Evolutionary conservation across 805 yeast genomes (phyloP).

Genomic region (Candida chilensis): DNA sequence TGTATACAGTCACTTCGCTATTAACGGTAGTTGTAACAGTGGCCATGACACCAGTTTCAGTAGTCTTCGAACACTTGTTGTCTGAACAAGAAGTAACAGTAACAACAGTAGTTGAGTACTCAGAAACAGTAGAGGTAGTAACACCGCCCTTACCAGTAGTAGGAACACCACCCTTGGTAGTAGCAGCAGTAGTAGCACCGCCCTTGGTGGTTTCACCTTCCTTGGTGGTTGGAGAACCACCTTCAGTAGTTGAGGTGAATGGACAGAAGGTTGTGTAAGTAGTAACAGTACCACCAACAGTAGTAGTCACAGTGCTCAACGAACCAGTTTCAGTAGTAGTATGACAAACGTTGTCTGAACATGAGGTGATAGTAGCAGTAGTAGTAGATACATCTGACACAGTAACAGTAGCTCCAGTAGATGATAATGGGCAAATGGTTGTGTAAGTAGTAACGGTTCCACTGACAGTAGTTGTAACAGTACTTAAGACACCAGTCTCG

Average conservation of each 20-base stretch:
- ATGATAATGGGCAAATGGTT: constrained; percentile 13
- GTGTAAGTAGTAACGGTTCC: constrained; percentile 5
- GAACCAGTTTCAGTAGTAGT: constrained; percentile 7
- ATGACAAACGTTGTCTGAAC: constrained; percentile 9
- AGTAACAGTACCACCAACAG: constrained; percentile 14
- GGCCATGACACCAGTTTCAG: constrained; percentile 12
- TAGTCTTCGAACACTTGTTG: constrained; percentile 14
- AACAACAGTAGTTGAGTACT: constrained; percentile 10
- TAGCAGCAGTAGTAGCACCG: constrained; percentile 14
- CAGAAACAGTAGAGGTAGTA: constrained; percentile 3
- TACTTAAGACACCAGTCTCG: constrained; percentile 8
- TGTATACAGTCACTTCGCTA: constrained; percentile 23
- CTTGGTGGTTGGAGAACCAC: neutral
- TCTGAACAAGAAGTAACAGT: constrained; percentile 18
- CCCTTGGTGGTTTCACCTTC: constrained; percentile 8
- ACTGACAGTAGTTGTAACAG: constrained; percentile 8
- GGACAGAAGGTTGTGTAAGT: constrained; percentile 27
- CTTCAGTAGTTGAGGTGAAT: constrained; percentile 6
- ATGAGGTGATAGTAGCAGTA: constrained; percentile 11
- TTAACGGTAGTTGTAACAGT: constrained; percentile 15
- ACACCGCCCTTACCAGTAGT: constrained; percentile 15
- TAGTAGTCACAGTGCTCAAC: constrained; percentile 9
- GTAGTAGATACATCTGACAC: constrained; percentile 6
- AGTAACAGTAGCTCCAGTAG: constrained; percentile 1
- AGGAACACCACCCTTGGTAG: constrained; percentile 9